Evolutionary conservation across 257 asterid species (phyloP).

Genomic region (Nemophila menziesii): DNA sequence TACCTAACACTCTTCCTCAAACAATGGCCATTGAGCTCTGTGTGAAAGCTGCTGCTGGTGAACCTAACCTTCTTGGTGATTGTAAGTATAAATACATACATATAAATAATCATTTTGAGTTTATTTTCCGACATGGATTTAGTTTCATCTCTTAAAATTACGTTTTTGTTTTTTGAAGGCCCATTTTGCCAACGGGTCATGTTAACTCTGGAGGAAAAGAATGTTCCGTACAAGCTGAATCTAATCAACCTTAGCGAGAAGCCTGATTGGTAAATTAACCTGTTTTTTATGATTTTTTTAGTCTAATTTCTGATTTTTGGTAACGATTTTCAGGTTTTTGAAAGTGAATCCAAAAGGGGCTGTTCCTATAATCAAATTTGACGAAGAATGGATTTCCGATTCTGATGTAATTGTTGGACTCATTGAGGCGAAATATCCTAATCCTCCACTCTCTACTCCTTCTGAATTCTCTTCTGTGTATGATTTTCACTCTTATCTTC

Average conservation of each 20-base stretch:
- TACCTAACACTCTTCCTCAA: not conserved
- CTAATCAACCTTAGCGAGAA: conserved; percentile 44
- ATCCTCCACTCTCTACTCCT: conserved; percentile 52
- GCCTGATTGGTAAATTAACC: conserved; percentile 48
- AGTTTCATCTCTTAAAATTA: too few relatives aligned
- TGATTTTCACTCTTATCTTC: conserved; percentile 7
- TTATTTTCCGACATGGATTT: not conserved
- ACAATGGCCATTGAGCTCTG: conserved; percentile 58
- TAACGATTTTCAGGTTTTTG: conserved; percentile 44
- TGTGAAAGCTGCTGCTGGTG: conserved; percentile 67
- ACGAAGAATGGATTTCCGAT: conserved; percentile 67
- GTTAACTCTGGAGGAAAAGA: conserved; percentile 64
- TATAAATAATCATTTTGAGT: too few relatives aligned
- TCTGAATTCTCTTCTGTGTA: conserved; percentile 60
- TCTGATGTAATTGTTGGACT: conserved; percentile 70
- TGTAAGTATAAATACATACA: conserved; percentile 25
- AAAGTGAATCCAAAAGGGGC: conserved; percentile 64
- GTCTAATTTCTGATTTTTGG: too few relatives aligned
- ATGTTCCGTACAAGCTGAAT: conserved; percentile 38
- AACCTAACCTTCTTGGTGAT: conserved; percentile 55
- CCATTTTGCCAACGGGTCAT: conserved; percentile 67
- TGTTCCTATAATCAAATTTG: conserved; percentile 62
- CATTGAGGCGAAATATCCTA: conserved; percentile 65
- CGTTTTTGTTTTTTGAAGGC: too few relatives aligned
- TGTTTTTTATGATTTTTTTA: too few relatives aligned